These are phyloP conservation scores for Dactylorhiza incarnata DNA, from an alignment of 106 monocot genomes.

Conservation along the genomic window DNA sequence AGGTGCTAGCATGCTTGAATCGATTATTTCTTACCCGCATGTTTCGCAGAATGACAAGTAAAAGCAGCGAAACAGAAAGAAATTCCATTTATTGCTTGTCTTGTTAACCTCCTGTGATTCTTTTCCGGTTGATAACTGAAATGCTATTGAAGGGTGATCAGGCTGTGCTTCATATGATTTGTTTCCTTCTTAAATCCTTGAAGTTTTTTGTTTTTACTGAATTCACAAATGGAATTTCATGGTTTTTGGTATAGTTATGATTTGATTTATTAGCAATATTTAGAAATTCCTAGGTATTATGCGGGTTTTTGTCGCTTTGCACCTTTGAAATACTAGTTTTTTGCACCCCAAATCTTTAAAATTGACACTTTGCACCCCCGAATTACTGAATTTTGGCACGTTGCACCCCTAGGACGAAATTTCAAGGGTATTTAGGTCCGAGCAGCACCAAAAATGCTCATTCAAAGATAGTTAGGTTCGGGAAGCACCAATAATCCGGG, in stretches of 20 bases:
- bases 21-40: slow-evolving; percentile 18
- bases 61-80: background rate
- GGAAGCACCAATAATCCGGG: too few species aligned
- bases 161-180: background rate
- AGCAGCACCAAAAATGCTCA: too few species aligned
- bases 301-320: too few species aligned
- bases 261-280: too few species aligned
- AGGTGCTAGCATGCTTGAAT: slow-evolving; percentile 19
- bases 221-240: background rate
- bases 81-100: background rate
- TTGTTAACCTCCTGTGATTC: background rate
- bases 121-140: background rate
- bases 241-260: background rate
- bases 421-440: too few species aligned
- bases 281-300: too few species aligned
- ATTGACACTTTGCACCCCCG: too few species aligned
- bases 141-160: background rate
- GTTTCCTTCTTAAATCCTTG: background rate
- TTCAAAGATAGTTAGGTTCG: too few species aligned
- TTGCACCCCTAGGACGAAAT: too few species aligned
- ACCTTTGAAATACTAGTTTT: too few species aligned
- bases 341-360: too few species aligned
- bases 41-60: slow-evolving; percentile 10
- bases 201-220: background rate
- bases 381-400: too few species aligned